Evolutionary conservation across 1,284 basidiomycete species (phyloP), one percentile per base, ranked within the genome.

Genomic region (Ceratobasidium sp.): DNA sequence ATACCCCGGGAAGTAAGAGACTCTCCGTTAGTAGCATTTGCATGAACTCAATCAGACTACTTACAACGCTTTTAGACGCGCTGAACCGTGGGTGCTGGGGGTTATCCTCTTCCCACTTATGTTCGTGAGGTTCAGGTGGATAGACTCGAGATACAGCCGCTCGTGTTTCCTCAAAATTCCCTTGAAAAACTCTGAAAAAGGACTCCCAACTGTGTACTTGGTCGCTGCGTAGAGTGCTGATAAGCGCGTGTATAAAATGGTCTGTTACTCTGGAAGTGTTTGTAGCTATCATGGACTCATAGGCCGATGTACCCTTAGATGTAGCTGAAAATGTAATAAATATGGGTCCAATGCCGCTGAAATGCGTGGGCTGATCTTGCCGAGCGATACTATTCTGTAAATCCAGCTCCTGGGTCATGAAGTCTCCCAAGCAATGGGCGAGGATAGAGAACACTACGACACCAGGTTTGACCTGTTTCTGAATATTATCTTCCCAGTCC

Each of bases 291-390:
- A 18, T 20, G n/a, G 71, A 63, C 20, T 73, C 58, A 44, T 28
- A 73, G 23, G 71, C 56, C 1, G 10, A 10, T 39, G n/a, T 58
- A 20, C 18, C 20, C 3, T 28, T 39, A 6, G 58, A 61, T 2
- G 71, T 28, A 7, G 71, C 39, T 39, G 71, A 61, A 51, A 73
- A 73, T n/a, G 71, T 73, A 9, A 73, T 23, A 63, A 61, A 63
- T 5, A 51, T 39, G 13, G 71, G 58, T 3, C 42, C 46, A 13
- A 20, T 13, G 18, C 23, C 58, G 9, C 10, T 10, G 4, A 58
- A 46, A 3, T 18, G 42, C 13, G 13, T 42, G 33, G 4, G 33
- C 2, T 40, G 33, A 33, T 15, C n/a, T 15, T 28, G 58, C 3
- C 20, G 9, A n/a, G 18, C 2, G 7, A 51, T 12, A 20, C 53